phyloP scores from a whole-genome alignment of 805 yeast species.

The Pichia eremophila region DNA sequence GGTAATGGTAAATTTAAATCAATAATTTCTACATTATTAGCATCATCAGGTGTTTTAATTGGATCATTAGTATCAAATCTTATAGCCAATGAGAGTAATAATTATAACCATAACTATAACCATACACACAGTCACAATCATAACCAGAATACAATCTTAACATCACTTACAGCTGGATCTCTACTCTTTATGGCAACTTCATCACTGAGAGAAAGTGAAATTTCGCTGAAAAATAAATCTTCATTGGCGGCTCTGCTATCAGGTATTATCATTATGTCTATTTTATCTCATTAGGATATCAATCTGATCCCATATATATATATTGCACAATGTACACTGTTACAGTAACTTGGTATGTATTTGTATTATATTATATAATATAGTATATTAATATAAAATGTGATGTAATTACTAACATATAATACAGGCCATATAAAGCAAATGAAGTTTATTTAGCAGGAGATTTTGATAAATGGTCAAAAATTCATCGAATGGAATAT shows the following conservation, averaged over 20 bases:
- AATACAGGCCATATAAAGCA: neutral
- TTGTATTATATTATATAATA: too few species aligned
- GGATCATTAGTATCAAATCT: constrained; percentile 38
- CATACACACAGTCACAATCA: neutral
- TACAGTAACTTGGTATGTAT: neutral
- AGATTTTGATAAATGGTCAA: neutral
- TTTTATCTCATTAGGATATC: neutral
- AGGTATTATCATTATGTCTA: neutral
- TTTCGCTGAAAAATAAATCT: neutral
- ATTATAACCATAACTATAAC: neutral
- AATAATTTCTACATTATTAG: constrained; percentile 54
- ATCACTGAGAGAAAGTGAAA: neutral
- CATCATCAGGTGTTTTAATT: constrained; percentile 53
- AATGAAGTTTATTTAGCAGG: neutral
- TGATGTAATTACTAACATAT: neutral
- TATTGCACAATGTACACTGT: neutral
- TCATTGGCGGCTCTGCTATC: neutral
- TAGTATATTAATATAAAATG: too few species aligned
- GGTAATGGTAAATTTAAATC: constrained; percentile 63
- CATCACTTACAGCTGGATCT: neutral
- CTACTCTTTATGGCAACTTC: neutral
- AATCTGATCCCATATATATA: too few species aligned
- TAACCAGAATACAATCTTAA: neutral
- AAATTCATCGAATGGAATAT: neutral
- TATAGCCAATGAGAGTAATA: neutral